Conservation (phyloP, 495 filamentous ascomycete genomes). For the Apiosordaria backusii region DNA sequence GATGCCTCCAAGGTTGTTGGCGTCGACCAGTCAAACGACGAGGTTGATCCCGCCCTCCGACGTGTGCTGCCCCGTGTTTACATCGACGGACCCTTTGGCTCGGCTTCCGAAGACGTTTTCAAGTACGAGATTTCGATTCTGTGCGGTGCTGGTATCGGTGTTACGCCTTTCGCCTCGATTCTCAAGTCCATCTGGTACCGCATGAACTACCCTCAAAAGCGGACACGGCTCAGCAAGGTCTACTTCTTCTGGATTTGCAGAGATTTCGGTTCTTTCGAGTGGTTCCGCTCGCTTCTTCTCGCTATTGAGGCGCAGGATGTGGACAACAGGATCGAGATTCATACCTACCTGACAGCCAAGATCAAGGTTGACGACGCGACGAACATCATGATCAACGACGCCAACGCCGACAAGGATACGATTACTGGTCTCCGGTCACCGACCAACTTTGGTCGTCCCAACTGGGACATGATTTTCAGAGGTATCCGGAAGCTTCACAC, state of each 20-base stretch:
- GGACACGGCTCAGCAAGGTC: conserved; percentile 69
- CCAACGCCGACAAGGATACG: conserved; percentile 71
- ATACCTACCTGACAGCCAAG: conserved; percentile 69
- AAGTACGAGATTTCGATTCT: conserved; percentile 71
- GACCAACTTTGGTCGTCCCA: conserved; percentile 73
- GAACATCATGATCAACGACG: conserved; percentile 83
- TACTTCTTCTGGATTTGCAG: conserved; percentile 86
- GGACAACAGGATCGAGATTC: conserved; percentile 74
- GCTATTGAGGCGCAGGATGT: conserved; percentile 82
- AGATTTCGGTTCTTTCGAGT: conserved; percentile 76
- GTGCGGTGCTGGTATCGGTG: conserved; percentile 68
- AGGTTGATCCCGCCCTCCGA: conserved; percentile 65
- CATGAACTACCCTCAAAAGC: conserved; percentile 76
- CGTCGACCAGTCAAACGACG: conserved; percentile 54
- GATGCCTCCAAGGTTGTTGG: conserved; percentile 61
- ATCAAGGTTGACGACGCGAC: conserved; percentile 76
- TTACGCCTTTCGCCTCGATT: conserved; percentile 73
- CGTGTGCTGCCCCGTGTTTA: conserved; percentile 69
- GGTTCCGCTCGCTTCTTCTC: conserved; percentile 74
- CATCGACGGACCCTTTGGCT: conserved; percentile 77
- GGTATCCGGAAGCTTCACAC: conserved; percentile 68
- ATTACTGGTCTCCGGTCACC: conserved; percentile 72
- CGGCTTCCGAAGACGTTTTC: conserved; percentile 72
- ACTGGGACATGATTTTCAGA: conserved; percentile 78
- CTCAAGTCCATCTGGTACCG: conserved; percentile 84